Base-by-base conservation (phyloP, 2,329 filamentous ascomycete species). In the Metarhizium rileyi region DNA sequence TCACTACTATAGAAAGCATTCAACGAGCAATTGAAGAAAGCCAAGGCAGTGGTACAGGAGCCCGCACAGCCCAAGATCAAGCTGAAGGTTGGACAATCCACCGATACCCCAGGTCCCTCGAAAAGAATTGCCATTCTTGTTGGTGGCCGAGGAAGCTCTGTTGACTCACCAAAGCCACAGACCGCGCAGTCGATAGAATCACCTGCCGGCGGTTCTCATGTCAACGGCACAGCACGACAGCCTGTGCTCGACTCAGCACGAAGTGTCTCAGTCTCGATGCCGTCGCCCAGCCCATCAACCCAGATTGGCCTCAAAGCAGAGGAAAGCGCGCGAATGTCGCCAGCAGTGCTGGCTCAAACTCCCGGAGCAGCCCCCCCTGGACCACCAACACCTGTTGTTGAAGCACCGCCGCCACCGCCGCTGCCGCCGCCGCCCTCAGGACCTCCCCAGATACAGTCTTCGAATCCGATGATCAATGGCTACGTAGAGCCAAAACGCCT, bases 41-140 rank as follows among this genome's bases (percentile, higher is more conserved):
- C 88, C 9, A 89, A 86, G 63, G 76, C 76, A 44, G 76, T 76
- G 50, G 86, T 91, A 18, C 74, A 78, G 45, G 86, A 93, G 64
- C 85, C 88, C 14, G 71, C 78, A 1, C 80, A 84, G 59, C 80
- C 86, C 33, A 89, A 88, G 61, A 86, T 94, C 59, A 94, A 90
- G 66, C 74, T 95, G 50, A 90, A 87, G 64, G 77, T 89, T 61
- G 73, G 77, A 5, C 67, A 71, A 41, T 65, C 65, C 23, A 61
- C 65, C 27, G 73, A 78, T 27, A 68, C 70, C 9, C 66, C 76
- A 1, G 57, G 59, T 41, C 66, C 70, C 52, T 65, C 73, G 8
- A 83, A 82, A 64, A 86, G 81, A 63, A 82, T 91, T 50, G 90
- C 83, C 20, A 78, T 89, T 45, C 84, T 83, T 54, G 77, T 89